A percentile compares a stretch with the other conserved stretches of the same genome.
These are phyloP conservation scores for Rubia occidens DNA, from an alignment of 305 asterid genomes.

Conservation along the genomic window DNA sequence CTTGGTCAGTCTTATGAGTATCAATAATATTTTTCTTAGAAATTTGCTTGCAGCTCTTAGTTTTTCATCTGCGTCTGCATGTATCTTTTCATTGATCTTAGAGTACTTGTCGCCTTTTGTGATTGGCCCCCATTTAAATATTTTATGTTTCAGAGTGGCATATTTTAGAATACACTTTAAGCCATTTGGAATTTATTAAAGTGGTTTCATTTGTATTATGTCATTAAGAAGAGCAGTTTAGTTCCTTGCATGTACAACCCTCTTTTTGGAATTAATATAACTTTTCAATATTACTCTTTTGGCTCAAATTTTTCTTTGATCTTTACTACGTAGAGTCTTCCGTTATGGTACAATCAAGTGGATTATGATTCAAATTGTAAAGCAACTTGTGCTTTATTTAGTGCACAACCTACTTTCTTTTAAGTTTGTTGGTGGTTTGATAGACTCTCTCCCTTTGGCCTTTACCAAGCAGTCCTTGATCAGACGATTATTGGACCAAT, in stretches of 20 bases:
- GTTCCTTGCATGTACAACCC: background rate
- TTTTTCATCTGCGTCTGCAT: background rate
- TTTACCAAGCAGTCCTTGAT: background rate
- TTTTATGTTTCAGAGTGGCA: too few species aligned
- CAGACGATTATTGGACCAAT: background rate
- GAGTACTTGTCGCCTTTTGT: too few species aligned
- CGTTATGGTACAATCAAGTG: background rate
- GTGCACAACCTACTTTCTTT: too few species aligned
- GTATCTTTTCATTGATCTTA: background rate
- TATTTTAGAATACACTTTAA: slow-evolving; percentile 1
- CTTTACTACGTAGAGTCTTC: background rate
- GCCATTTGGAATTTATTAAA: background rate
- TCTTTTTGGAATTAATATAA: background rate
- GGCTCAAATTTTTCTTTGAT: background rate
- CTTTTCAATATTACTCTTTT: background rate
- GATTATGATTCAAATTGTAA: background rate
- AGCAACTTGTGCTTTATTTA: background rate
- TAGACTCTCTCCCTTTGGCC: background rate
- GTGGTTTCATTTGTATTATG: background rate
- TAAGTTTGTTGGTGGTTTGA: too few species aligned
- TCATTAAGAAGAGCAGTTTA: background rate
- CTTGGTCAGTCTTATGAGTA: slow-evolving; percentile 40
- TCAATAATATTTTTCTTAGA: slow-evolving; percentile 8
- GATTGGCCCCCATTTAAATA: too few species aligned
- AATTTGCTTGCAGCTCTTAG: background rate